Percentiles rank a stretch among this genome's conserved stretches.
phyloP scores from a whole-genome alignment of 2,329 filamentous ascomycete genomes.

The Cercospora sp. region DNA sequence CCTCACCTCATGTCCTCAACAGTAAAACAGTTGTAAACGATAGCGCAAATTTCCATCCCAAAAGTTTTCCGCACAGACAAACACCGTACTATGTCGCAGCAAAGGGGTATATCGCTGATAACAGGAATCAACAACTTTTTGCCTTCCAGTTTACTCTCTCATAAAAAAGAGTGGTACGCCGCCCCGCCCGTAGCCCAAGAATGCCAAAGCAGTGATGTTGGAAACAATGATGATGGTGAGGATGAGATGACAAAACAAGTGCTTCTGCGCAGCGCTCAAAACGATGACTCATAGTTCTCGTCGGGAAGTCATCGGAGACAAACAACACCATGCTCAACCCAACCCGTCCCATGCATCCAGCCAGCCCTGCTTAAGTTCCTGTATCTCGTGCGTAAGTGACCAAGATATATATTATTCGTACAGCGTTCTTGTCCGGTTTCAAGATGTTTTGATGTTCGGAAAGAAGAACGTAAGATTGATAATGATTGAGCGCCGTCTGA shows the following conservation, averaged over 20 bases:
- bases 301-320: slow-evolving; percentile 8
- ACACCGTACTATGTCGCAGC: slow-evolving; percentile 14
- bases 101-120: slow-evolving; percentile 16
- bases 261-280: slow-evolving; percentile 6
- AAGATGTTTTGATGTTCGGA: background rate
- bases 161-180: background rate
- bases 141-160: slow-evolving; percentile 2
- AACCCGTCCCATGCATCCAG: background rate
- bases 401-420: slow-evolving; percentile 8
- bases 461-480: slow-evolving; percentile 1
- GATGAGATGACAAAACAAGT: slow-evolving; percentile 6
- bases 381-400: background rate
- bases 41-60: background rate
- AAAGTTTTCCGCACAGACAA: background rate
- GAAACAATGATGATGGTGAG: background rate
- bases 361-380: background rate
- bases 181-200: slow-evolving; percentile 1
- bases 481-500: background rate
- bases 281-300: slow-evolving; percentile 13
- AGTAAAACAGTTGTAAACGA: background rate
- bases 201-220: background rate
- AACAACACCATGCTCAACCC: slow-evolving; percentile 10
- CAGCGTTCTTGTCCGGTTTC: slow-evolving; percentile 4
- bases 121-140: slow-evolving; percentile 9
- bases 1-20: background rate